Evolutionary conservation across 2,329 filamentous ascomycete genomes (phyloP).

Genomic region (Aspergillus latus): DNA sequence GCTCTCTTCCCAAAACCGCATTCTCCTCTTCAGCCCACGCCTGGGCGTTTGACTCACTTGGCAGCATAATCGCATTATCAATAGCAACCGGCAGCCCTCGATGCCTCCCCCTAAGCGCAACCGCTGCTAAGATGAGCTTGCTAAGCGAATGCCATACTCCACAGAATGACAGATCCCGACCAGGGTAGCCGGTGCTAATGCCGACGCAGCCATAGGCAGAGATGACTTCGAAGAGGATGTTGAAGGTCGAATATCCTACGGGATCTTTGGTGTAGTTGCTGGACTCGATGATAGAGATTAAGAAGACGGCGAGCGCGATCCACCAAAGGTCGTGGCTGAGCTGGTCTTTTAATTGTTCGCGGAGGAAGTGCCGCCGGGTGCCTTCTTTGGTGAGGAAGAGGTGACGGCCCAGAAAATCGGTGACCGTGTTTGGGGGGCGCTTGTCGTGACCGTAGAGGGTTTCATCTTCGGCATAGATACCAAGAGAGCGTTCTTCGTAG

Average conservation of each 20-base stretch:
- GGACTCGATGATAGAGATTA: conserved; percentile 62
- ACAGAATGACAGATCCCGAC: conserved; percentile 55
- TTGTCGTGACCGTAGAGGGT: conserved; percentile 19
- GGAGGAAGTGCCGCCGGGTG: conserved; percentile 51
- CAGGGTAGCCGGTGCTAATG: conserved; percentile 57
- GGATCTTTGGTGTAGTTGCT: conserved; percentile 55
- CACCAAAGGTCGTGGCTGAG: conserved; percentile 68
- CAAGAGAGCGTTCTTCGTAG: conserved; percentile 68
- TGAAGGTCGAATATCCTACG: conserved; percentile 58
- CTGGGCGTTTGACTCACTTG: conserved; percentile 34
- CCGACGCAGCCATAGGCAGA: conserved; percentile 63
- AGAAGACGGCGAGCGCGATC: conserved; percentile 60
- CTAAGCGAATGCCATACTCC: conserved; percentile 56
- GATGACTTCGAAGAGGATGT: conserved; percentile 52
- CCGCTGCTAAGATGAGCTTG: conserved; percentile 59
- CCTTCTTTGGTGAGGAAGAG: conserved; percentile 28
- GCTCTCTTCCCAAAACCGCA: conserved; percentile 33
- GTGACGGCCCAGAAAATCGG: conserved; percentile 30
- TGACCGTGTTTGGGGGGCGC: conserved; percentile 24
- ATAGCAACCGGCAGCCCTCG: conserved; percentile 58
- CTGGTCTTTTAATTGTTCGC: conserved; percentile 62
- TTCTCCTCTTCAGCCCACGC: conserved; percentile 46
- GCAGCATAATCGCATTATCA: conserved; percentile 52
- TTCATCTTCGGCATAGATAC: conserved; percentile 43
- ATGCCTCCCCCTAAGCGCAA: conserved; percentile 59